Evolutionary conservation across 164 flowering plant genomes (phyloP).

Genomic region (Vitis vinifera): ASM3070453v1 NC_081811.1:2737001-2737500

Average conservation of each 20-base stretch:
- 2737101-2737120: not conserved
- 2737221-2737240: conserved; percentile 14
- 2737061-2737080: not conserved
- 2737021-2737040: not conserved
- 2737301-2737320: conserved; percentile 64
- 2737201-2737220: not conserved
- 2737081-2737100: not conserved
- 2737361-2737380: conserved; percentile 72
- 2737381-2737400: conserved; percentile 72
- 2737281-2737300: conserved; percentile 62
- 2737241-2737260: conserved; percentile 68
- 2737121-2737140: not conserved
- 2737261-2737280: conserved; percentile 79
- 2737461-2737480: conserved; percentile 73
- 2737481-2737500: conserved; percentile 74
- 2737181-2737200: not conserved
- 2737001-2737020: too few relatives aligned
- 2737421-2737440: conserved; percentile 85
- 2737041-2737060: not conserved
- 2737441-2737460: conserved; percentile 80
- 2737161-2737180: not conserved
- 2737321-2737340: conserved; percentile 88
- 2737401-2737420: conserved; percentile 83
- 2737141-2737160: not conserved
- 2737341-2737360: conserved; percentile 52